Percentiles rank a stretch among this genome's conserved stretches.
These are phyloP conservation scores for Atalantia buxifolia DNA, from an alignment of 345 rosid species.

Conservation along the genomic window DNA sequence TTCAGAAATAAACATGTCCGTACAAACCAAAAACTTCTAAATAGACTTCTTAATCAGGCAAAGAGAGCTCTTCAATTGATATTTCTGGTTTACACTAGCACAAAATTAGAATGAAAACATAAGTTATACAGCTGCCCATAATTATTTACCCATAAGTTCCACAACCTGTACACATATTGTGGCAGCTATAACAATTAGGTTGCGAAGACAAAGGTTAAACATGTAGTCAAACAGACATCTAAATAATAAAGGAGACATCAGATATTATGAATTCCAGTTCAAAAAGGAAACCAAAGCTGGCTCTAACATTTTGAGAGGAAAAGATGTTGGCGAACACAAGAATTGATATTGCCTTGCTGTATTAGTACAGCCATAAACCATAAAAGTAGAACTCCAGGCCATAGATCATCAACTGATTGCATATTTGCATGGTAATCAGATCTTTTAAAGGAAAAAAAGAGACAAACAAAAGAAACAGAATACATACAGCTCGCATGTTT, in stretches of 20 bases:
- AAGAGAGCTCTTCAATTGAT: background rate
- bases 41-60: background rate
- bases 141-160: background rate
- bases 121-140: background rate
- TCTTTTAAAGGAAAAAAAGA: background rate
- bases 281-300: background rate
- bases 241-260: background rate
- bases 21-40: background rate
- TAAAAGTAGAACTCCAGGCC: background rate
- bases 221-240: background rate
- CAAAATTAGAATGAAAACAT: background rate
- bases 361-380: background rate
- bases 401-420: background rate
- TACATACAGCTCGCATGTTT: slow-evolving; percentile 83
- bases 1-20: background rate
- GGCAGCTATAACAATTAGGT: background rate
- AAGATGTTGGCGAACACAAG: background rate
- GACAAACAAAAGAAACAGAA: slow-evolving; percentile 10
- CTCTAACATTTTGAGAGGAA: background rate
- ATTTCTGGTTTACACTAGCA: background rate
- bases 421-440: background rate
- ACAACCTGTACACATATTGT: background rate
- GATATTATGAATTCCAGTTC: background rate
- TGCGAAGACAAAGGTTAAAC: background rate
- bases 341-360: background rate